Evolutionary conservation across 2,329 filamentous ascomycete species (phyloP).

Genomic region (Ophiostoma tasmaniense): DNA sequence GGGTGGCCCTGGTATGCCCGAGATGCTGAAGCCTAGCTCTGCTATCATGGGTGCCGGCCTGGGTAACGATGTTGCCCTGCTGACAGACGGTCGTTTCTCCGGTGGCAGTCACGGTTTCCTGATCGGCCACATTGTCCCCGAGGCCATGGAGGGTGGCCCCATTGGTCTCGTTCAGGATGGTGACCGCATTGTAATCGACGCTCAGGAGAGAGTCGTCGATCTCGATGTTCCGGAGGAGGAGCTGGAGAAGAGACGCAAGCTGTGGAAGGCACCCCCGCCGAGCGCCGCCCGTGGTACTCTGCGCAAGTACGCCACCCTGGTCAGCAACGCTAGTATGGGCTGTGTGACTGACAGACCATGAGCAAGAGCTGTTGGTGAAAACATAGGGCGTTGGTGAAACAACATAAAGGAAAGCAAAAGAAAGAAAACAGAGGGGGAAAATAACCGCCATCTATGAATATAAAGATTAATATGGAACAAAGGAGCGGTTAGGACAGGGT

Average conservation of each 20-base stretch:
- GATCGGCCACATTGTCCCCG: conserved; percentile 80
- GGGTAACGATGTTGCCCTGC: conserved; percentile 63
- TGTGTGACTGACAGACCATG: conserved; percentile 43
- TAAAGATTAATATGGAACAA: neutral
- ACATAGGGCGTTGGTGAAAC: neutral
- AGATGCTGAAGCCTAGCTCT: conserved; percentile 87
- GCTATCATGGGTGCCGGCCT: conserved; percentile 88
- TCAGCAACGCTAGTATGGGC: conserved; percentile 51
- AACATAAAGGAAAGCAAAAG: conserved; percentile 8
- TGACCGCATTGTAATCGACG: conserved; percentile 73
- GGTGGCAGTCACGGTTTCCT: conserved; percentile 81
- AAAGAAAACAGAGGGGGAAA: neutral
- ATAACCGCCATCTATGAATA: neutral
- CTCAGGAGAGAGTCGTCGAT: conserved; percentile 62
- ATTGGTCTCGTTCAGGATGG: conserved; percentile 77
- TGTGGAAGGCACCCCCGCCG: conserved; percentile 54
- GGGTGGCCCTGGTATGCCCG: conserved; percentile 89
- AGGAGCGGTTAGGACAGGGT: neutral
- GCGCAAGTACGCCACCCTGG: conserved; percentile 58
- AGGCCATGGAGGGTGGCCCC: conserved; percentile 77
- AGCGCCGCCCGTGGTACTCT: conserved; percentile 57
- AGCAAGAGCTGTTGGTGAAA: neutral
- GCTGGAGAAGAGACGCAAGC: conserved; percentile 46
- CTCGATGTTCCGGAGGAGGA: conserved; percentile 59
- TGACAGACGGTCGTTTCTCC: conserved; percentile 69